Evolutionary conservation across 805 yeast genomes (phyloP), one percentile per base, ranked within the genome.

Genomic region (Zygosaccharomyces kombuchaensis): DNA sequence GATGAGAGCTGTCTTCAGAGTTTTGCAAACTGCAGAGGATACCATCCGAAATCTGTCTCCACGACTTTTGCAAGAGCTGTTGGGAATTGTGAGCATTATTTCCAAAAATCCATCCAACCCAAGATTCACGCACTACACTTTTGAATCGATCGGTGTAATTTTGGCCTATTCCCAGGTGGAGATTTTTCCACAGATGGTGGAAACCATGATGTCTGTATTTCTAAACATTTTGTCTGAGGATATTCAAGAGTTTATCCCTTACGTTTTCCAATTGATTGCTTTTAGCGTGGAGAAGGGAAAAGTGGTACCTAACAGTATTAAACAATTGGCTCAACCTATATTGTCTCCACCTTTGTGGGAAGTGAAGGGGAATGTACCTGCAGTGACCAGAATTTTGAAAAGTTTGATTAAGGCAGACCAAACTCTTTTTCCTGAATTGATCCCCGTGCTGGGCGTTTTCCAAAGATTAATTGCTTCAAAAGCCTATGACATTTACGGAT

Each of bases 311-410:
- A 74, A 69, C 1, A 71, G 80, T 25, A 87, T 80, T 59, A 76
- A 73, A 46, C 81, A 77, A 45, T 71, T 93, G 40, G 74, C 88
- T 16, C 81, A 81, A 53, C 98, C 99, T 1, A 69, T 93, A 36
- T 71, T 93, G 56, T 78, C 96, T 1, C 97, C 98, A n/a, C 65
- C 80, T 6, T 82, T 90, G 30, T 93, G 99, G 99, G 98, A 93
- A 64, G 79, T 78, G 50, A 76, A 81, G 53, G 99, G 98, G 12
- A 93, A 91, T 55, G 81, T 91, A 29, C 99, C 99, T 2, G 97
- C 96, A 2, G 79, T 91, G 16, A 83, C 95, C 0, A 78, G 96
- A 55, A 71, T 93, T 42, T 70, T 93, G 32, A 76, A 80, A 45
- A 81, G 87, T 6, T 81, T 91, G 16, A 67, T 81, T n/a, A 58